Evolutionary conservation across 2,329 filamentous ascomycete genomes (phyloP), one percentile per base, ranked within the genome.

Genomic region (Cladosporium colombiae): DNA sequence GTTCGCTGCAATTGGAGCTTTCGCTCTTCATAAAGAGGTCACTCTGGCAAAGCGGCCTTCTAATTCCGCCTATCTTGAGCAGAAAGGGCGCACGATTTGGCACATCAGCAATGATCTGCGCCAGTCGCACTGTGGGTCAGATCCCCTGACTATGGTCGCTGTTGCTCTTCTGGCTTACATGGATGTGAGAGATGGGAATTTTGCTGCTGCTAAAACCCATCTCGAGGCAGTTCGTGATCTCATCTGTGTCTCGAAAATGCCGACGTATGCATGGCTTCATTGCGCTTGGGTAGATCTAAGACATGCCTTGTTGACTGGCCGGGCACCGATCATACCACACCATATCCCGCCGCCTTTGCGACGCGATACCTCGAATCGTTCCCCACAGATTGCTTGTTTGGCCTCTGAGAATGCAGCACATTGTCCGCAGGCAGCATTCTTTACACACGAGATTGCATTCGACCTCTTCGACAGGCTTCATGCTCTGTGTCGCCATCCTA

Each of bases 401-500:
- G 37, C 35, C 6, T 60, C 57, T 13, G 27, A 21, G 21, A 60
- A 60, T 21, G 57, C 31, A 40, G 21, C 37, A 10, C 3, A 49
- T 21, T 60, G 57, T 31, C 57, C 57, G 21, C 57, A 31, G 18
- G 25, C 57, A 46, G 5, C 16, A 29, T n/a, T 27, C 11, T 46
- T 60, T 11, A 46, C 23, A 23, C 37, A 46, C 16, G 11, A 60
- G 23, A 33, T 44, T 6, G 57, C 57, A n/a, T 60, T 44, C 16
- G 57, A 33, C 10, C 49, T 63, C 8, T 55, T 63, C 49, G 60
- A 50, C n/a, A 63, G 44, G 21, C 60, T 56, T 21, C 60, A 63
- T 25, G 60, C 60, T 35, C 50, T 63, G 23, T 63, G 60, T 35
- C 29, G 55, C 16, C 55, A 50, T 25, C 44, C 60, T 6, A 50